These are phyloP conservation scores for Fusarium sacchari DNA, from an alignment of 2,329 filamentous ascomycete genomes.

Conservation along the genomic window DNA sequence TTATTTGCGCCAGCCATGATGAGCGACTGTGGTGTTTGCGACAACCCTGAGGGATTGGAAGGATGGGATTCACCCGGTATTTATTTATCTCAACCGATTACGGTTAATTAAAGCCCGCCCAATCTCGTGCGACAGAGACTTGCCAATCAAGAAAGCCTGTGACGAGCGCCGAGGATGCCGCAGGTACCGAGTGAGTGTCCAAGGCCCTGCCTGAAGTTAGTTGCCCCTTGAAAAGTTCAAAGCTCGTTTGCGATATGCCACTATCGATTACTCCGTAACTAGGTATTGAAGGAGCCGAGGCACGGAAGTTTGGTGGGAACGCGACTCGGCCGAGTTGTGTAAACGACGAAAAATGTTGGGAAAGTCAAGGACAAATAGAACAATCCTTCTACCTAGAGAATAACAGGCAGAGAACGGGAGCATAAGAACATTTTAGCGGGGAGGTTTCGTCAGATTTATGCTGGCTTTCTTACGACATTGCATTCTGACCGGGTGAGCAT, in stretches of 20 bases:
- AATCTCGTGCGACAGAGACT: background rate
- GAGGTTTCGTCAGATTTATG: background rate
- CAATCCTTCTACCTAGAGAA: background rate
- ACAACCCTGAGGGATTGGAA: background rate
- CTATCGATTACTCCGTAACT: background rate
- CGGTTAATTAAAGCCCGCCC: background rate
- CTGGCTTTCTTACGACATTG: background rate
- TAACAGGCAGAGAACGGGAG: background rate
- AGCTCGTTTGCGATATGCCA: slow-evolving; percentile 13
- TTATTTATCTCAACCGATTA: slow-evolving; percentile 1
- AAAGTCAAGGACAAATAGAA: background rate
- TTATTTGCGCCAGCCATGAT: slow-evolving; percentile 48
- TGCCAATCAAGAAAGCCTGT: background rate
- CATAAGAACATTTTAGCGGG: no score
- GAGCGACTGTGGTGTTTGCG: slow-evolving; percentile 8
- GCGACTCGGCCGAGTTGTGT: slow-evolving; percentile 8
- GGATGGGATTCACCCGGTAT: slow-evolving; percentile 1
- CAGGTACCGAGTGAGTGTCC: background rate
- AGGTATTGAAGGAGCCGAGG: slow-evolving; percentile 31
- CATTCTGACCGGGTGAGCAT: background rate
- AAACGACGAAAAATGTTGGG: slow-evolving; percentile 13
- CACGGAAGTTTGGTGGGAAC: slow-evolving; percentile 27
- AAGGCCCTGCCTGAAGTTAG: background rate
- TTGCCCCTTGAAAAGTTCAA: background rate
- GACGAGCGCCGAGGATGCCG: slow-evolving; percentile 4